These are phyloP conservation scores for Alloascoidea hylecoeti DNA, from an alignment of 805 yeast genomes.

Conservation along the genomic window DNA sequence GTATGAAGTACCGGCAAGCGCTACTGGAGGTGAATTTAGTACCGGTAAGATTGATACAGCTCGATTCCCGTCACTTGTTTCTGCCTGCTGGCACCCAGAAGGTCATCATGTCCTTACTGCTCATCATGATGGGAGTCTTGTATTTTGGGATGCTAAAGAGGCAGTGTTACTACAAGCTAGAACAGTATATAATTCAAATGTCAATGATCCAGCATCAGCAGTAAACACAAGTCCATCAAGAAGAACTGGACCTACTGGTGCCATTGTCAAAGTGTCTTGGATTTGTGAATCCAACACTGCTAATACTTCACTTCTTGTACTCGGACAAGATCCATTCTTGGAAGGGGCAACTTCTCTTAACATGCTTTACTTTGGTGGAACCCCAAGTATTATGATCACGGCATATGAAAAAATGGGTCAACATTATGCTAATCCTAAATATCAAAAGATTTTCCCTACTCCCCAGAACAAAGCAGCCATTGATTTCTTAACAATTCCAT, in stretches of 20 bases:
- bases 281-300: constrained; percentile 71
- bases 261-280: constrained; percentile 54
- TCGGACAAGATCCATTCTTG: constrained; percentile 47
- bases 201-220: constrained; percentile 32
- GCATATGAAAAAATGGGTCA: constrained; percentile 74
- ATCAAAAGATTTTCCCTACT: constrained; percentile 41
- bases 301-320: constrained; percentile 54
- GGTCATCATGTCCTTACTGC: constrained; percentile 73
- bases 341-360: constrained; percentile 28
- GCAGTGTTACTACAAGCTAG: constrained; percentile 70
- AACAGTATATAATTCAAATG: constrained; percentile 46
- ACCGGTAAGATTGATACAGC: constrained; percentile 10
- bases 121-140: constrained; percentile 74
- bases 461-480: constrained; percentile 28
- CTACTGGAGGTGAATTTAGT: constrained; percentile 50
- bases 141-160: constrained; percentile 83
- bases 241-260: constrained; percentile 17
- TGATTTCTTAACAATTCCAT: constrained; percentile 39
- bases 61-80: constrained; percentile 25
- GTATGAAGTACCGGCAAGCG: constrained; percentile 51
- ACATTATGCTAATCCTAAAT: constrained; percentile 49
- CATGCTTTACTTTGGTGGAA: constrained; percentile 62
- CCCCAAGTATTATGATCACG: constrained; percentile 68
- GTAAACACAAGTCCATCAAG: constrained; percentile 9
- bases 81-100: constrained; percentile 83